These are phyloP conservation scores for Acaromyces ingoldii DNA, from an alignment of 1,284 basidiomycete genomes.

Conservation along the genomic window DNA sequence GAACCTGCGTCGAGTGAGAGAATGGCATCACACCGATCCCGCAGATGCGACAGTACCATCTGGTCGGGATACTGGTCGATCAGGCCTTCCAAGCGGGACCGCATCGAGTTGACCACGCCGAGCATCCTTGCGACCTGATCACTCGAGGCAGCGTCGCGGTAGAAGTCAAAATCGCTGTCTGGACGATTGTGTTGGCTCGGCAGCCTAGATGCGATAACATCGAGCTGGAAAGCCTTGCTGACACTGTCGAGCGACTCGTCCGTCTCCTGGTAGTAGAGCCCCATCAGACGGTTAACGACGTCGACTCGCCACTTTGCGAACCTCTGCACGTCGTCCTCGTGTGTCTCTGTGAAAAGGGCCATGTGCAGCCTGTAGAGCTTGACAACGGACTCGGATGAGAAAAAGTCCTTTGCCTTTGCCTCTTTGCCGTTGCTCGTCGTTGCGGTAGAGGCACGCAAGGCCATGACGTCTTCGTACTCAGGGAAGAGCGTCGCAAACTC, in stretches of 20 bases:
- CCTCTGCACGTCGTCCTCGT: not conserved
- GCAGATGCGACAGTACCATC: constrained; percentile 84
- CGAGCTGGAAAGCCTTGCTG: constrained; percentile 35
- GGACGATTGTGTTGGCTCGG: not conserved
- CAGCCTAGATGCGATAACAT: constrained; percentile 3
- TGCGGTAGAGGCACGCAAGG: constrained; percentile 3
- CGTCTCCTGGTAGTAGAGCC: constrained; percentile 13
- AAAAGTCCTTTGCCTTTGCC: too few species aligned
- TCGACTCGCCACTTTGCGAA: constrained; percentile 2
- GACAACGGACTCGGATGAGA: too few species aligned
- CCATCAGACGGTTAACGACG: constrained; percentile 4
- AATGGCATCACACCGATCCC: constrained; percentile 68
- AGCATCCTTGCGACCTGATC: constrained; percentile 32
- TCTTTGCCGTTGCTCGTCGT: not conserved
- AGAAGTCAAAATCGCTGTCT: constrained; percentile 36
- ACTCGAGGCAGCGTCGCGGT: constrained; percentile 31
- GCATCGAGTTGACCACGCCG: constrained; percentile 28
- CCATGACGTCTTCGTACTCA: constrained; percentile 63
- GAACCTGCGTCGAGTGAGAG: constrained; percentile 64
- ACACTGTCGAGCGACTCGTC: constrained; percentile 24
- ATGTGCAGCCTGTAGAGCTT: constrained; percentile 28
- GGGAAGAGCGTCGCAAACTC: constrained; percentile 82
- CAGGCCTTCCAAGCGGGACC: constrained; percentile 52
- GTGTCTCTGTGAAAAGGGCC: constrained; percentile 17
- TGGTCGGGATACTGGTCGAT: constrained; percentile 90